These are phyloP conservation scores for Phytophthora sansomeana DNA, from an alignment of 352 stramenopile species.

Conservation along the genomic window DNA sequence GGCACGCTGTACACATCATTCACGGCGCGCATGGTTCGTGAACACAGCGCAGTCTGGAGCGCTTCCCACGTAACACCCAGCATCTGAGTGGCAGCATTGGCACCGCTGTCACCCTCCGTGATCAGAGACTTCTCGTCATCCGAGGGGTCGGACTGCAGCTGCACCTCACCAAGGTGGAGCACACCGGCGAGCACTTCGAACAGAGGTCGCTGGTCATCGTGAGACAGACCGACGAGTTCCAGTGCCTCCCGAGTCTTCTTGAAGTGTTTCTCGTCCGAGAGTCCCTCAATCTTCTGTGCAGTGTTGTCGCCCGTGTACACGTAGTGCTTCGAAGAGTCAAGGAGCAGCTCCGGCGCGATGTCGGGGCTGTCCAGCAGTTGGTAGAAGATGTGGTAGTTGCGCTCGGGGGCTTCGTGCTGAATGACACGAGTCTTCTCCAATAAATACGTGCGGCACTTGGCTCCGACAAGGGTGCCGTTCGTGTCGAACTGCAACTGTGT, in stretches of 20 bases:
- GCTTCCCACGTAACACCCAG: slow-evolving; percentile 91
- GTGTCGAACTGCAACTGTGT: slow-evolving; percentile 95
- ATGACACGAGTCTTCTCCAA: slow-evolving; percentile 98
- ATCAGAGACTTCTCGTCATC: slow-evolving; percentile 88
- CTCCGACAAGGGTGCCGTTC: slow-evolving; percentile 87
- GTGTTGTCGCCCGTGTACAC: slow-evolving; percentile 75
- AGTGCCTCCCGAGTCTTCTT: slow-evolving; percentile 77
- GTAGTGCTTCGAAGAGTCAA: slow-evolving; percentile 64
- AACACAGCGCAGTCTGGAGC: slow-evolving; percentile 94
- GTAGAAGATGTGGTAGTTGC: slow-evolving; percentile 99
- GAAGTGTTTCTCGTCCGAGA: slow-evolving; percentile 85
- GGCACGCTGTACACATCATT: slow-evolving; percentile 75
- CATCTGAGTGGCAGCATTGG: slow-evolving; percentile 75
- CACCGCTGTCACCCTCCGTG: slow-evolving; percentile 45
- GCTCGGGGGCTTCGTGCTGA: slow-evolving; percentile 92
- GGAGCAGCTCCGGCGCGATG: slow-evolving; percentile 49
- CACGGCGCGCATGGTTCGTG: slow-evolving; percentile 85
- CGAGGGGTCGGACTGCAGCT: slow-evolving; percentile 70
- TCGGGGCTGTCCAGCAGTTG: slow-evolving; percentile 77
- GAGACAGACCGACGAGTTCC: slow-evolving; percentile 82
- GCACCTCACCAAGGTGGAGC: slow-evolving; percentile 95
- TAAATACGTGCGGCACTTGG: slow-evolving; percentile 96
- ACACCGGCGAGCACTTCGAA: slow-evolving; percentile 94
- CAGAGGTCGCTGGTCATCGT: slow-evolving; percentile 89
- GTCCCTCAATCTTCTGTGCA: slow-evolving; percentile 73